Base-by-base conservation (phyloP, 768 basidiomycete species). In the Mycena galericulata region DNA sequence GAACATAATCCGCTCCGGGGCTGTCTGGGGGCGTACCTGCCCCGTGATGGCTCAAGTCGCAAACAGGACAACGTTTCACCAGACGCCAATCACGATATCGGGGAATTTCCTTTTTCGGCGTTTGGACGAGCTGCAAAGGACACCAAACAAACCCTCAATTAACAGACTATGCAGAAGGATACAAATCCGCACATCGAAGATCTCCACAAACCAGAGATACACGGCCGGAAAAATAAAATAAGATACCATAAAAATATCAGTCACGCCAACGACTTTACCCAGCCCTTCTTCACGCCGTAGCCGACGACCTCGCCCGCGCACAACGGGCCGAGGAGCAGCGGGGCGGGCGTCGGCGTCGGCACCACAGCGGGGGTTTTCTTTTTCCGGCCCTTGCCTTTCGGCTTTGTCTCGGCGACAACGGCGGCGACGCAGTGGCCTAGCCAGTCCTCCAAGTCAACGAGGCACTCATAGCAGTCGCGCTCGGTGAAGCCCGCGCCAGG, bases 391-490 rank as follows among this genome's bases (percentile, higher is more conserved):
- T 78, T 72, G 80, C 80, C 71, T 81, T 84, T 57, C 5, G 72
- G 59, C 67, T 79, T 46, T 22, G 73, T 58, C 46, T 75, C 74
- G 30, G 60, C 59, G 2, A 74, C 76, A 46, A 81, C 72, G 9
- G 78, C 78, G 22, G 81, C 74, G 46, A 93, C 77, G 64, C 83
- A 82, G 26, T 81, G 75, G 2, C 82, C 81, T 14, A 95, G 78
- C 79, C 91, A 81, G 36, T 74, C 78, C 73, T 94, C 92, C 66
- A 93, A 81, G 73, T 93, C 90, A 22, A 88, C 69, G 47, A 95
- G 84, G 72, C 88, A 89, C 54, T 89, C 85, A 69, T 92, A 91
- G 75, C 92, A 93, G 56, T 89, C 87, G 61, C 82, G 86, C 72
- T 94, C 93, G 2, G 85, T 85, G 76, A 87, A 92, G 0, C 82